Conservation (phyloP, 495 filamentous ascomycete species). For the Mycothermus thermophilus region DNA sequence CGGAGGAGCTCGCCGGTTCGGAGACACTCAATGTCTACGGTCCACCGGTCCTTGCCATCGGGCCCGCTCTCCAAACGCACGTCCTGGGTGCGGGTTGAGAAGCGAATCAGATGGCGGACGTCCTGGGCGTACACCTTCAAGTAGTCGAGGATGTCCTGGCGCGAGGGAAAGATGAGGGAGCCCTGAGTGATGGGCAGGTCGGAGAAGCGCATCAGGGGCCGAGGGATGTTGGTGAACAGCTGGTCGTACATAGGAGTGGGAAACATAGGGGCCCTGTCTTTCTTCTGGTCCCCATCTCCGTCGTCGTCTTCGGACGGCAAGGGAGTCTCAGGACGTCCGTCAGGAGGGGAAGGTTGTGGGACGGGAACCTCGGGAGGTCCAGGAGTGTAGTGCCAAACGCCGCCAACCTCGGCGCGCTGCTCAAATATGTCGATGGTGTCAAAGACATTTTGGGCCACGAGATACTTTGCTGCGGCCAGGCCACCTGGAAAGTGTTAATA, state of each 20-base stretch:
- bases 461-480: slow-evolving; percentile 54
- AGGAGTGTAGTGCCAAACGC: slow-evolving; percentile 67
- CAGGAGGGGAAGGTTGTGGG: slow-evolving; percentile 29
- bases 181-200: slow-evolving; percentile 51
- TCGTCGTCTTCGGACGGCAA: slow-evolving; percentile 11
- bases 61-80: slow-evolving; percentile 15
- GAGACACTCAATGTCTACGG: slow-evolving; percentile 39
- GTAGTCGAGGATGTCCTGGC: slow-evolving; percentile 55
- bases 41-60: slow-evolving; percentile 28
- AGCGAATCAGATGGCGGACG: slow-evolving; percentile 34
- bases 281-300: no score
- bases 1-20: slow-evolving; percentile 20
- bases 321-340: slow-evolving; percentile 27
- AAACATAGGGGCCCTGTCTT: slow-evolving; percentile 44
- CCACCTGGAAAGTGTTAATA: no score
- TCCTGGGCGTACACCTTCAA: slow-evolving; percentile 58
- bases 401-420: slow-evolving; percentile 59
- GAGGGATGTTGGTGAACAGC: slow-evolving; percentile 78
- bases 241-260: slow-evolving; percentile 63
- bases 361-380: slow-evolving; percentile 18
- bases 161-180: slow-evolving; percentile 55
- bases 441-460: slow-evolving; percentile 60
- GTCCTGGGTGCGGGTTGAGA: slow-evolving; percentile 29
- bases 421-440: slow-evolving; percentile 65
- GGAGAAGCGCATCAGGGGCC: slow-evolving; percentile 66